A percentile compares a stretch with the other conserved stretches of the same genome.
phyloP scores from a whole-genome alignment of 805 yeast genomes.

The Saturnispora gosingensis region DNA sequence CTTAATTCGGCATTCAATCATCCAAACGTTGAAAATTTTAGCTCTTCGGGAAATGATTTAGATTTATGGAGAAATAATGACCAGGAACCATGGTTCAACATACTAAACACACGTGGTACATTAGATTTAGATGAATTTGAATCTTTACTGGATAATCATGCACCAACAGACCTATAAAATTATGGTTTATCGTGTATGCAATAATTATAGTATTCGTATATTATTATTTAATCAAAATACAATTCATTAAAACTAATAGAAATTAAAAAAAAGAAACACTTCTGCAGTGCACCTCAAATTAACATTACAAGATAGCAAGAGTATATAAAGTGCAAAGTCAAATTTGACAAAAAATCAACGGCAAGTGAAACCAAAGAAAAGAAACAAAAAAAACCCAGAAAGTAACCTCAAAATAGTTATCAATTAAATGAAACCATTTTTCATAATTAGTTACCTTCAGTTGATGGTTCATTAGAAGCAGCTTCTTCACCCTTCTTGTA shows the following conservation, averaged over 20 bases:
- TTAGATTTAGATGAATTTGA: neutral
- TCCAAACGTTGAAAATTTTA: conserved; percentile 28
- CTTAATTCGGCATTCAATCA: conserved; percentile 26
- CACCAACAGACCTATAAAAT: neutral
- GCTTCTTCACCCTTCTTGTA: conserved; percentile 53
- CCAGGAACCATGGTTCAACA: conserved; percentile 62
- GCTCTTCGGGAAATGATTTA: conserved; percentile 33
- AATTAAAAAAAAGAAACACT: neutral
- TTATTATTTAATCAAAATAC: neutral
- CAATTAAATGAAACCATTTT: conserved; percentile 3
- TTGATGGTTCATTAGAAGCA: conserved; percentile 16
- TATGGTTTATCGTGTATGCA: neutral
- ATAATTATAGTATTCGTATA: neutral
- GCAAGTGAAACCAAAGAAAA: conserved; percentile 3
- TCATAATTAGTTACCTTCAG: conserved; percentile 6
- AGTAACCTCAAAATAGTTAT: neutral
- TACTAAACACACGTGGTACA: conserved; percentile 17
- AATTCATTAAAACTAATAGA: neutral
- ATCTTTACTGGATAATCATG: neutral
- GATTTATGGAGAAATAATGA: conserved; percentile 70
- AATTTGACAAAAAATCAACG: neutral
- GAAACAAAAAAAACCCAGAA: neutral
- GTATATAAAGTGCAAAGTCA: conserved; percentile 1
- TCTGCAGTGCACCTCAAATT: neutral
- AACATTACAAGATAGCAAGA: conserved; percentile 1